These are phyloP conservation scores for Yamadazyma philogaea DNA, from an alignment of 805 yeast genomes.

Conservation along the genomic window DNA sequence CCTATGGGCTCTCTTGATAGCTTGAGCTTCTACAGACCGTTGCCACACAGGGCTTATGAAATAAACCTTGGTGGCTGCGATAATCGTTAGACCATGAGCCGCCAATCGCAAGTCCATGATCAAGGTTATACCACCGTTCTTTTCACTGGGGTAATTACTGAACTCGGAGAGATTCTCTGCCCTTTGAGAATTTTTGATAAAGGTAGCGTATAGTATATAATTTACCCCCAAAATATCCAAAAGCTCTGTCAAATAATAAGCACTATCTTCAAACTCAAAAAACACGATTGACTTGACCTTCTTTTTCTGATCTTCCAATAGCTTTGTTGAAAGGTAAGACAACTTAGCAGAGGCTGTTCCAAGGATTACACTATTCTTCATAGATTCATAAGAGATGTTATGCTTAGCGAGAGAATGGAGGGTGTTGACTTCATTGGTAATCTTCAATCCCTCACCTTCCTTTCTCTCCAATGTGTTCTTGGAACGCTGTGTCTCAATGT, in stretches of 20 bases:
- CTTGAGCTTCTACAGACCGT: conserved; percentile 68
- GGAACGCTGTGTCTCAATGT: conserved; percentile 5
- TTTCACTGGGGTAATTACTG: conserved; percentile 32
- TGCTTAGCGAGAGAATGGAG: conserved; percentile 14
- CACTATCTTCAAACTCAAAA: conserved; percentile 70
- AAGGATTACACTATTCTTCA: conserved; percentile 38
- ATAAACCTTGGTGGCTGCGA: conserved; percentile 65
- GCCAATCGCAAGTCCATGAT: conserved; percentile 69
- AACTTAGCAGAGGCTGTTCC: conserved; percentile 67
- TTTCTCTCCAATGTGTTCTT: conserved; percentile 15
- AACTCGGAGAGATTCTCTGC: conserved; percentile 52
- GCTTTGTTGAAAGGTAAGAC: conserved; percentile 54
- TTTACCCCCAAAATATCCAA: conserved; percentile 59
- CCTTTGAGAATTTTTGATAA: conserved; percentile 48
- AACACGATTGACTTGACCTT: conserved; percentile 58
- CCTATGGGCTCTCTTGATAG: conserved; percentile 73
- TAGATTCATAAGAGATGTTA: conserved; percentile 15
- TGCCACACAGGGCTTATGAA: conserved; percentile 75
- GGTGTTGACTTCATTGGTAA: conserved; percentile 24
- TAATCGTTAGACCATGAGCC: conserved; percentile 66
- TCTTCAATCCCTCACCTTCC: conserved; percentile 20
- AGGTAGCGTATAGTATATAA: conserved; percentile 63
- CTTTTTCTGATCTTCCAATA: conserved; percentile 48
- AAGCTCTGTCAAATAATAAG: conserved; percentile 63
- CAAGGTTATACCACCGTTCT: conserved; percentile 48